Base-by-base conservation (phyloP, 148 eudicot species). In the Rhododendron ovatum region DNA sequence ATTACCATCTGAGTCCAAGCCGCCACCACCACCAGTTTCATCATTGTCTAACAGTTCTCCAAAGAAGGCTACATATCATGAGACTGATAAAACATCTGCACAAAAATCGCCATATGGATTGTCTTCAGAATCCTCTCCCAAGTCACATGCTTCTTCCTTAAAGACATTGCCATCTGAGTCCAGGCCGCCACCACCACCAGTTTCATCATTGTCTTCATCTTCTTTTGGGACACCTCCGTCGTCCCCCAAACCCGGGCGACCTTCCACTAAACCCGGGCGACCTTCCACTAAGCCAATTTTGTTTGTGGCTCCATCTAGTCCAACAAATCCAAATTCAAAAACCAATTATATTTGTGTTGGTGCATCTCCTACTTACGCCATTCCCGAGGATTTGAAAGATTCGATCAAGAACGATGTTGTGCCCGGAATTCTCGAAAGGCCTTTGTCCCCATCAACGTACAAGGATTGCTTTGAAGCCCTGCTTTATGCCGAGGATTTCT, bases 401-500 rank as follows among this genome's bases (percentile, higher is more conserved):
- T 67, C 12, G 57, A 43, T 85, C 47, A 50, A 79, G 57, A 80
- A 48, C 26, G 88, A 83, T 30, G 81, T 88, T 79, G 88, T 88
- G 45, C 90, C 90, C 12, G 79, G 47, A 50, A 28, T 88, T 48
- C 83, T 88, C 39, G 83, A 63, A 77, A 85, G 65, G 83, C 59
- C 79, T 78, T 35, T 86, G 83, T 85, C 88, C 48, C 41, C 78
- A 39, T 78, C 84, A 14, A 85, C 90, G 0, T 88, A 85, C 86
- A 88, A 86, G 88, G 84, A 88, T 43, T 88, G 86, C 87, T 88
- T 88, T 78, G 80, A 55, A 20, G 83, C 88, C 37, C 73, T 88
- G 86, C 90, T 88, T 47, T 86, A 88, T 86, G 88, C 90, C 11
- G 87, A 88, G 86, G 89, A 88, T 74, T 85, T 75, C 79, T 82